Evolutionary conservation across 202 grass and related monocot species (phyloP), one percentile per base, ranked within the genome.

Genomic region (Dendrocalamus latiflorus): DNA sequence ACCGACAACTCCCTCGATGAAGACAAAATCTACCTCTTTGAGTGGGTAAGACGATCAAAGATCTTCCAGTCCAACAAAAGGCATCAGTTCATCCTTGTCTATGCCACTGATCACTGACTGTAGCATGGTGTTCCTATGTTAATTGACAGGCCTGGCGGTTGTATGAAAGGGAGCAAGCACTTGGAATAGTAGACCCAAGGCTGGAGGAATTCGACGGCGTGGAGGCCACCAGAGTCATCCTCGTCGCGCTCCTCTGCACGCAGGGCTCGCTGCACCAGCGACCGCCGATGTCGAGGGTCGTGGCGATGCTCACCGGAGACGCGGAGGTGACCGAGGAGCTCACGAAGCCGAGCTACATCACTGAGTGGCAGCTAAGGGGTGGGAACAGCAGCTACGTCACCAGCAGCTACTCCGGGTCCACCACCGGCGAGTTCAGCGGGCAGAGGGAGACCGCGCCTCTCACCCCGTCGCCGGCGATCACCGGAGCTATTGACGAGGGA

Each of bases 281-380:
- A 5, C 91, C 94, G 3, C 13, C 83, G 0, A 97, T 97, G 94
- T 92, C 89, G 0, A 77, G 83, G 86, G 89, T 90, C 1, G 83
- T 94, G 15, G 77, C 89, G 1, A 89, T 94, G 89, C 58, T 97
- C 11, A 55, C 72, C 6, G 83, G 94, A 2, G 84, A 92, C 55
- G 5, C 70, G 0, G 80, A 90, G 22, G 74, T 92, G 20, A 64
- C 16, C 1, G 69, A 81, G 30, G 83, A 81, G 16, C 69, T 72
- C 16, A 39, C 74, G 4, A 92, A 70, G 77, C 91, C 94, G n/a
- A 87, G 87, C 69, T 92, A 94, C 80, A 71, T 94, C 58, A 89
- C 83, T 13, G 89, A 90, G 6, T 94, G 77, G 88, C 87, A 90
- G 70, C 72, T 62, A 66, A 89, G 53, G 42, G 92, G 86, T 2